A percentile compares a stretch with the other conserved stretches of the same genome.
Evolutionary conservation across 2,329 filamentous ascomycete genomes (phyloP).

Genomic region (Colletotrichum sp.): DNA sequence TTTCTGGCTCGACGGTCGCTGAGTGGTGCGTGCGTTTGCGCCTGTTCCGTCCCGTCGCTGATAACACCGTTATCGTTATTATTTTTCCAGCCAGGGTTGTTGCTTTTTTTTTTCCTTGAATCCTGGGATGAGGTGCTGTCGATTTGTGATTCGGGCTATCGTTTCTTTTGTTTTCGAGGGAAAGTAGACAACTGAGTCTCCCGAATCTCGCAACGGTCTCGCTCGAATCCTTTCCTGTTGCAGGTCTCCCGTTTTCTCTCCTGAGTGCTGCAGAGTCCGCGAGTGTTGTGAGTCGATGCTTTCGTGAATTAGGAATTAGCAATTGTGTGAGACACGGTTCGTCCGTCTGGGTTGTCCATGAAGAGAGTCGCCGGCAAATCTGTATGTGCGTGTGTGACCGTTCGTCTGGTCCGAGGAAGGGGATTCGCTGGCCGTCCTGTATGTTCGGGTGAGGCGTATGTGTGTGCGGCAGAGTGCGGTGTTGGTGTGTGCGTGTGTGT

Average conservation of each 20-base stretch:
- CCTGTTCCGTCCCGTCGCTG: background rate
- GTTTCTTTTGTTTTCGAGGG: background rate
- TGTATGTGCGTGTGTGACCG: background rate
- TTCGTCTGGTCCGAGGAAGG: background rate
- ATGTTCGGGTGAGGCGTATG: background rate
- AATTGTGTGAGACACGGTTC: background rate
- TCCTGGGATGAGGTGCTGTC: background rate
- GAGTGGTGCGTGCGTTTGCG: constrained; percentile 13
- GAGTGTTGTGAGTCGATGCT: background rate
- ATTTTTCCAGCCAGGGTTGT: background rate
- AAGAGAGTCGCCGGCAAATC: background rate
- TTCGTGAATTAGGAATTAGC: constrained; percentile 13
- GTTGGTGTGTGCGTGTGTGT: background rate
- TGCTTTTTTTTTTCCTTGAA: background rate
- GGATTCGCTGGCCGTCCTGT: background rate
- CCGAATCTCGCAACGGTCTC: background rate
- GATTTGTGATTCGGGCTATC: background rate
- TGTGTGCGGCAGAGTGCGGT: background rate
- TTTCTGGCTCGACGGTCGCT: background rate
- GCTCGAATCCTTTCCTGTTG: background rate
- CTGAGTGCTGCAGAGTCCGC: background rate
- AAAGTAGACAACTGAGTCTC: background rate
- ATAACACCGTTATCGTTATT: constrained; percentile 8
- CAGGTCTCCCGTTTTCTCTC: background rate
- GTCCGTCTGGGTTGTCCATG: constrained; percentile 1